phyloP scores from a whole-genome alignment of 2,329 filamentous ascomycete species.

The Colletotrichum sp. region DNA sequence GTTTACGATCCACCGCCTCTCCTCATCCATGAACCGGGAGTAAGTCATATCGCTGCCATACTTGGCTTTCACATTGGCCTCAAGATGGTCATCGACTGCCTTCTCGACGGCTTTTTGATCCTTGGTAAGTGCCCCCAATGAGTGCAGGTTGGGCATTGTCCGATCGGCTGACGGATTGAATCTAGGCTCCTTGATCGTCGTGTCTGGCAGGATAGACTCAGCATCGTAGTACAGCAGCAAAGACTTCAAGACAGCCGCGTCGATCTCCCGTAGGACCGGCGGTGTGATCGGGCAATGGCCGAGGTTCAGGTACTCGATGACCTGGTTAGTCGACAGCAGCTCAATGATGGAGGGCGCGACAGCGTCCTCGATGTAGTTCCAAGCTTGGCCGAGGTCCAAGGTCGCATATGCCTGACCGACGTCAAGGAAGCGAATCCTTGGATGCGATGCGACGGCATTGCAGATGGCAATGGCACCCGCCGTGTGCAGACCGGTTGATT shows the following conservation, averaged over 20 bases:
- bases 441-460: conserved; percentile 37
- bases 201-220: conserved; percentile 39
- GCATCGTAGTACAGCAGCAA: conserved; percentile 42
- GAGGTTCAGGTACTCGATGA: conserved; percentile 47
- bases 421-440: conserved; percentile 42
- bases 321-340: conserved; percentile 35
- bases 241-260: conserved; percentile 32
- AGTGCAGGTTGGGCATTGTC: conserved; percentile 7
- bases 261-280: conserved; percentile 30
- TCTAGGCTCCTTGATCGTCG: conserved; percentile 21
- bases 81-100: conserved; percentile 33
- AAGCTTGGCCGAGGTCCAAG: conserved; percentile 47
- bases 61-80: conserved; percentile 32
- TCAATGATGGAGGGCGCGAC: conserved; percentile 35
- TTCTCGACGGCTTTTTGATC: conserved; percentile 25
- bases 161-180: conserved; percentile 32
- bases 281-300: conserved; percentile 39
- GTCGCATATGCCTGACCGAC: conserved; percentile 53
- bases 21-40: conserved; percentile 35
- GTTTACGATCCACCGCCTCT: conserved; percentile 44
- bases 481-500: conserved; percentile 48
- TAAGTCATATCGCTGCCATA: conserved; percentile 37
- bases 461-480: conserved; percentile 42
- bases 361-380: conserved; percentile 50
- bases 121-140: background rate